Base-by-base conservation (phyloP, 1,284 basidiomycete genomes). In the Omphalotus olearius region DNA sequence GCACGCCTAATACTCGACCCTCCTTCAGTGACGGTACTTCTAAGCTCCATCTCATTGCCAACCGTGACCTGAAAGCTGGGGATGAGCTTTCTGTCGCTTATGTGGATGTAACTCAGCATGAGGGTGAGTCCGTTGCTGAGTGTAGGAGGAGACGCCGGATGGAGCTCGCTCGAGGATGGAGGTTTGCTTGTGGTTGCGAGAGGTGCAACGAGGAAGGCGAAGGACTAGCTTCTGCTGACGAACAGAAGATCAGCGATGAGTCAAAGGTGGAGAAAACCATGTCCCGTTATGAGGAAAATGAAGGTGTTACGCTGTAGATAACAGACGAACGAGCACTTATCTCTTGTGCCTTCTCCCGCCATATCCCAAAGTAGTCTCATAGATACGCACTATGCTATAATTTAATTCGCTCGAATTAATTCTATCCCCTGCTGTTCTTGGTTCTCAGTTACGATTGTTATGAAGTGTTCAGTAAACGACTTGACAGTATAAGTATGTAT, bases 131-230 rank as follows among this genome's bases (percentile, higher is more conserved):
- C 23, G 54, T 63, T 6, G 64, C 69, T 4, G 80, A 83, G 26
- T 79, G 82, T 46, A 73, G 84, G 47, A 72, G 79, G 44, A 75
- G 85, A 46, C 73, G 88, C 55, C 78, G 89, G 23, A 71, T 75
- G 58, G 86, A 89, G 66, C 75, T 91, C 37, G 85, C 79, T n/a
- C 74, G 83, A 40, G 88, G 88, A 35, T 91, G 88, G 89, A 74
- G 76, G 56, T 89, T 91, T 63, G 80, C 83, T 20, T 91, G 88
- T 63, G 66, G 71, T 46, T 91, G 88, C 63, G 64, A 72, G 47
- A 76, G 79, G 42, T 91, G 89, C 63, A 59, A 67, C 40, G 69
- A 70, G 49, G 88, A 91, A 64, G 73, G 63, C 3, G 64, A 66
- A 46, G 59, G 57, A 25, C 52, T 69, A 16, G 74, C 75, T 25